Evolutionary conservation across 2,329 filamentous ascomycete genomes (phyloP), one percentile per base, ranked within the genome.

Genomic region (Phymatotrichopsis omnivora): DNA sequence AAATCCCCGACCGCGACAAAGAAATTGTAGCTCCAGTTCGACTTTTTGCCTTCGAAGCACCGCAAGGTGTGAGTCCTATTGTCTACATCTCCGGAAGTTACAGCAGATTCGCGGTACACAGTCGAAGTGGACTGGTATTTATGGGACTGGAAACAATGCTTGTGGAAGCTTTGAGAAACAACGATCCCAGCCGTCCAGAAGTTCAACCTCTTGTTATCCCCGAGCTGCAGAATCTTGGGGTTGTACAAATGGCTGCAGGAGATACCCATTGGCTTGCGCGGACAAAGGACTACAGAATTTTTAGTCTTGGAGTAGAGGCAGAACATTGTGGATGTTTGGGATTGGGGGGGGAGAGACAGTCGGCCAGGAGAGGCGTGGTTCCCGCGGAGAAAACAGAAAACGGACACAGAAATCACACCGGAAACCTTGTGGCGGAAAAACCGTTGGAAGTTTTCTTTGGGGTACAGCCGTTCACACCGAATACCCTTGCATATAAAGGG

Each of bases 211-310:
- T 42, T 14, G 25, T 35, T 17, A 42, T 49, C 14, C 44, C 44
- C 7, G 34, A 20, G 14, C 41, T 55, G 17, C 19, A 45, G 6
- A 46, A 43, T 20, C 36, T 48, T 12, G 47, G 42, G 22, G 46
- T 55, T 20, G 48, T 51, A 20, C 42, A 52, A 7, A 49, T 55
- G 23, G 45, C 42, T 14, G 54, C 54, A 27, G 53, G 53, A 7
- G 53, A 55, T 31, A 52, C 48, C 20, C 53, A 55, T 32, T 49
- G 29, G 25, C 49, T 54, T 5, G 51, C 53, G n/a, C 34, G 54
- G 8, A 55, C 51, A 14, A 25, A 41, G 22, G 42, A 45, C 12
- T 51, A 51, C n/a, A 50, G 30, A 33, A 38, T 55, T n/a, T 32
- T 55, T 12, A 49, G 51, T 17, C 54, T 51, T 51, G 53, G 53